Percentiles rank a stretch among this genome's conserved stretches.
Evolutionary conservation across 441 rosid genomes (phyloP).

Genomic region (Lagerstroemia fauriei): DNA sequence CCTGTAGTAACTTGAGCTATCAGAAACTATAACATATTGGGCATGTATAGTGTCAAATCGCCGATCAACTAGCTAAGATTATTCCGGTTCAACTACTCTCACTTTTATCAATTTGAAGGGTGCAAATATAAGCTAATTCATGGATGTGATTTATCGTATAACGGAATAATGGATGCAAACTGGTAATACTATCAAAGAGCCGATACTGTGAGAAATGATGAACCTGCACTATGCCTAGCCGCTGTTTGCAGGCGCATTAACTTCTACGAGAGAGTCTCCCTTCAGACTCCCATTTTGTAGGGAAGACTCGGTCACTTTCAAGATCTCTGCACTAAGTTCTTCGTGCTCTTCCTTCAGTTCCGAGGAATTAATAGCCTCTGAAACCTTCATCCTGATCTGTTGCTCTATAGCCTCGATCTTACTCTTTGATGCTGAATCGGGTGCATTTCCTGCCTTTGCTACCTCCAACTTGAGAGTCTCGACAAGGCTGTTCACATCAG

Average conservation of each 20-base stretch:
- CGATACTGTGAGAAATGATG: neutral
- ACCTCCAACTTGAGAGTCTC: conserved; percentile 62
- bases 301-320: conserved; percentile 39
- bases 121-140: no score
- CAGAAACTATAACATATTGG: neutral
- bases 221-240: neutral
- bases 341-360: conserved; percentile 59
- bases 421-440: conserved; percentile 42
- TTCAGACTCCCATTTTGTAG: conserved; percentile 40
- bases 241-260: neutral
- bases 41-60: neutral
- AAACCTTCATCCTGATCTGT: conserved; percentile 60
- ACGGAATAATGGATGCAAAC: neutral
- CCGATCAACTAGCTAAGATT: neutral
- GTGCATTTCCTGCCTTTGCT: conserved; percentile 55
- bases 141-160: neutral
- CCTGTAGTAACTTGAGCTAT: neutral
- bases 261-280: neutral
- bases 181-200: neutral
- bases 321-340: conserved; percentile 48
- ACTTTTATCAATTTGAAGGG: no score
- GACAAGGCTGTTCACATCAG: conserved; percentile 62
- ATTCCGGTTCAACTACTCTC: neutral
- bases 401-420: conserved; percentile 59
- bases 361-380: conserved; percentile 47